A percentile compares a stretch with the other conserved stretches of the same genome.
Evolutionary conservation across 2,329 filamentous ascomycete genomes (phyloP).

Genomic region (Botrytis cinerea): DNA sequence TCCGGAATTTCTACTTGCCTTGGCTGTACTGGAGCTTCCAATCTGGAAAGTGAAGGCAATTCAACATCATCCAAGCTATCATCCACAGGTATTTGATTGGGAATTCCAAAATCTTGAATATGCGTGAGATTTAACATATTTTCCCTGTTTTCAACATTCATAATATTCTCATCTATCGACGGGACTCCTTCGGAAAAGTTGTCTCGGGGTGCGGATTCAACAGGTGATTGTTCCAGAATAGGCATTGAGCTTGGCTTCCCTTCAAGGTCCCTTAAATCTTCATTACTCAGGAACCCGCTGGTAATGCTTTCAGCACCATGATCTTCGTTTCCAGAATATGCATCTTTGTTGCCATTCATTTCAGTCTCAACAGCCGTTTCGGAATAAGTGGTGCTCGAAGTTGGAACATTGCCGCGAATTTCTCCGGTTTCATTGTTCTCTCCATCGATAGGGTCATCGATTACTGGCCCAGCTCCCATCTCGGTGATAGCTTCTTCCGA

Average conservation of each 20-base stretch:
- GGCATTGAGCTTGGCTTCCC: neutral
- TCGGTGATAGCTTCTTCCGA: neutral
- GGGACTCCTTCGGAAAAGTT: neutral
- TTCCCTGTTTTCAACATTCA: neutral
- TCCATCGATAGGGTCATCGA: neutral
- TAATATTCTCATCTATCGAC: neutral
- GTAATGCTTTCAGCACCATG: neutral
- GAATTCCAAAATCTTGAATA: neutral
- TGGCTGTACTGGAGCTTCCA: neutral
- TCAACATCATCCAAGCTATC: neutral
- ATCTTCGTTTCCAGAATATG: neutral
- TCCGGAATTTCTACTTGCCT: constrained; percentile 23
- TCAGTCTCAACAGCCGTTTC: neutral
- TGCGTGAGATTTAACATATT: neutral
- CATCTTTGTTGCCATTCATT: neutral
- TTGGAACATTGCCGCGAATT: neutral
- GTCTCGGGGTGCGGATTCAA: neutral
- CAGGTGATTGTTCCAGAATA: neutral
- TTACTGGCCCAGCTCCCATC: neutral
- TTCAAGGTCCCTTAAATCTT: constrained; percentile 2
- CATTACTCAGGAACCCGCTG: neutral
- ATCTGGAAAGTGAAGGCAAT: neutral
- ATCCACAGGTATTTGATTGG: neutral
- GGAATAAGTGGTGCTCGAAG: neutral
- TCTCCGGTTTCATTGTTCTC: neutral